Conservation (phyloP, 1,139 yeast species). For the Casaregolazyma suthepensis region DNA sequence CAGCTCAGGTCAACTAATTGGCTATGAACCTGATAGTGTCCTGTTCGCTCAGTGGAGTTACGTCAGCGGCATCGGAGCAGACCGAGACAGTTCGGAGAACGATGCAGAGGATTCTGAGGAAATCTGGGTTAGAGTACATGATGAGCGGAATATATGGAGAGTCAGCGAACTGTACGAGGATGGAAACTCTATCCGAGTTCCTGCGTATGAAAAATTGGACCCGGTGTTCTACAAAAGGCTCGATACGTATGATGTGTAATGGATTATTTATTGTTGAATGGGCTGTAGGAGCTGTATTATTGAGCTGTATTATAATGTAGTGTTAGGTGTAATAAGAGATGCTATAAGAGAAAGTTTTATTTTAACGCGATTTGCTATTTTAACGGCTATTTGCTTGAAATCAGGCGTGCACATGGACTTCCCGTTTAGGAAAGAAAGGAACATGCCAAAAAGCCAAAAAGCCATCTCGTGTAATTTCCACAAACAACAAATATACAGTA, state of each 20-base stretch:
- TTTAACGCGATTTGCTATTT: too few species aligned
- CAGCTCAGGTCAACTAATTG: conserved; percentile 6
- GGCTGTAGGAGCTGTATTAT: background rate
- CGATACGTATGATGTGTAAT: background rate
- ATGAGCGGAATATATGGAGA: conserved; percentile 6
- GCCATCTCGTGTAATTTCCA: too few species aligned
- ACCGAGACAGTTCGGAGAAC: background rate
- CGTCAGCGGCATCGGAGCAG: conserved; percentile 14
- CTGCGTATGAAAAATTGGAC: background rate
- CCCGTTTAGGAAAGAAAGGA: background rate
- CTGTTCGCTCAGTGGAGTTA: conserved; percentile 16
- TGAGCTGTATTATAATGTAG: background rate
- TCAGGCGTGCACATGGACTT: too few species aligned
- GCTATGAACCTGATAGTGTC: conserved; percentile 13
- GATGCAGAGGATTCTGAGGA: background rate
- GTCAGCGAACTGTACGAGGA: conserved; percentile 1
- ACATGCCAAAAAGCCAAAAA: background rate
- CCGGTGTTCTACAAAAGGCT: background rate
- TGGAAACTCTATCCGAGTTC: background rate
- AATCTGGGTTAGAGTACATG: conserved; percentile 4
- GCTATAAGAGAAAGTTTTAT: too few species aligned
- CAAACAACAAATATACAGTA: too few species aligned
- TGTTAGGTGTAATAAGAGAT: too few species aligned
- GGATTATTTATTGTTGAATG: too few species aligned
- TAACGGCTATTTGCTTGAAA: too few species aligned